These are phyloP conservation scores for Metschnikowia vanudenii DNA, from an alignment of 805 yeast genomes.

Conservation along the genomic window DNA sequence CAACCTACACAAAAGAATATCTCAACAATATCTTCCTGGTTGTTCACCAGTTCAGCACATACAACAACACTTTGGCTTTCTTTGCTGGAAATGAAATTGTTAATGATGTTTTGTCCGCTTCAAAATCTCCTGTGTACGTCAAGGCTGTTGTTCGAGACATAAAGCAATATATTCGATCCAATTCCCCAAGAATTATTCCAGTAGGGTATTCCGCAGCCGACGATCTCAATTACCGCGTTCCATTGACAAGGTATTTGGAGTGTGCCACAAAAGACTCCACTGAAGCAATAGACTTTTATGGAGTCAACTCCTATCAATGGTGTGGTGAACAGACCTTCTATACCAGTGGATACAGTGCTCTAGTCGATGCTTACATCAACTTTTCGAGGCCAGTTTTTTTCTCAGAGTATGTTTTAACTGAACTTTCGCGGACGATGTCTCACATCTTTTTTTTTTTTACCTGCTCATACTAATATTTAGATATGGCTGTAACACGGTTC, in stretches of 20 bases:
- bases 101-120: constrained; percentile 73
- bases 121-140: constrained; percentile 66
- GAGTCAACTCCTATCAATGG: constrained; percentile 81
- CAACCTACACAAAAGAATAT: constrained; percentile 69
- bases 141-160: constrained; percentile 81
- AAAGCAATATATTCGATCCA: constrained; percentile 61
- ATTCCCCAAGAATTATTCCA: constrained; percentile 69
- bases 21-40: constrained; percentile 74
- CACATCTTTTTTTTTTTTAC: not conserved
- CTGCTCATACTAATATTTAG: constrained; percentile 21
- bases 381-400: constrained; percentile 79
- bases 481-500: constrained; percentile 78
- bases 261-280: constrained; percentile 56
- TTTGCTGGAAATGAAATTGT: constrained; percentile 92
- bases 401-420: constrained; percentile 69
- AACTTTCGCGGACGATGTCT: no score
- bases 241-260: constrained; percentile 77
- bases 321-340: constrained; percentile 84
- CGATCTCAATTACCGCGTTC: constrained; percentile 71
- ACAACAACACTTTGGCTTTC: constrained; percentile 86
- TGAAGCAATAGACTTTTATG: constrained; percentile 75
- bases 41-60: constrained; percentile 75
- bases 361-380: constrained; percentile 67
- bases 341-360: constrained; percentile 64
- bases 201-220: constrained; percentile 98